Percentiles rank a stretch among this genome's conserved stretches.
These are phyloP conservation scores for Trichosporon coremiiforme DNA, from an alignment of 1,284 basidiomycete genomes.

Conservation along the genomic window DNA sequence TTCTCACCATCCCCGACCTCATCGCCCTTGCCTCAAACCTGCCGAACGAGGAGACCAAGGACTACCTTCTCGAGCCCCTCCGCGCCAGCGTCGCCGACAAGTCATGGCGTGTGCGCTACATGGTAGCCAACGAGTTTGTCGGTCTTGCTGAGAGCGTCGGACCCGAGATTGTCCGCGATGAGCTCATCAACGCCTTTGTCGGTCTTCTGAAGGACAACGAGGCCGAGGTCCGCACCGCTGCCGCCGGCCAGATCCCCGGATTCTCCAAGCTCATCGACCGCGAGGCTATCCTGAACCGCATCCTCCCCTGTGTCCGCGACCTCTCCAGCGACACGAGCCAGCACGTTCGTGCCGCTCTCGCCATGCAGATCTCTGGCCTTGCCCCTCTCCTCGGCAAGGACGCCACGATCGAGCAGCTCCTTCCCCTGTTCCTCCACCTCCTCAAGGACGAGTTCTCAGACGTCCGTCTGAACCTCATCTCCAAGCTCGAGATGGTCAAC, in stretches of 20 bases:
- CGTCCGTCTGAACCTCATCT: slow-evolving; percentile 96
- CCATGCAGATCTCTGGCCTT: slow-evolving; percentile 93
- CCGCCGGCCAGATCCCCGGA: slow-evolving; percentile 93
- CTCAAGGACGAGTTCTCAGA: slow-evolving; percentile 99
- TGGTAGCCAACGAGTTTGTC: slow-evolving; percentile 98
- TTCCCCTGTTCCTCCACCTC: slow-evolving; percentile 93
- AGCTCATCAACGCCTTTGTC: slow-evolving; percentile 90
- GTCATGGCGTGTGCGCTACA: slow-evolving; percentile 98
- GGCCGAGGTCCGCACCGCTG: slow-evolving; percentile 96
- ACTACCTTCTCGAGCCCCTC: slow-evolving; percentile 85
- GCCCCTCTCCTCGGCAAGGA: slow-evolving; percentile 93
- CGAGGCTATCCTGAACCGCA: slow-evolving; percentile 87
- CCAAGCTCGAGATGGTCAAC: slow-evolving; percentile 97
- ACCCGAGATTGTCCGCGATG: slow-evolving; percentile 86
- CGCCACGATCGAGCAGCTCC: slow-evolving; percentile 92
- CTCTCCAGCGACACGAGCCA: slow-evolving; percentile 92
- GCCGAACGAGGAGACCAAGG: slow-evolving; percentile 82
- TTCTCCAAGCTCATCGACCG: slow-evolving; percentile 93
- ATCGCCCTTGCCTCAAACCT: slow-evolving; percentile 89
- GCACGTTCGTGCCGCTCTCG: slow-evolving; percentile 95
- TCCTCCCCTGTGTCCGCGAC: slow-evolving; percentile 96
- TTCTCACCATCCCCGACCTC: slow-evolving; percentile 93
- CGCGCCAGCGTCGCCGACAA: slow-evolving; percentile 88
- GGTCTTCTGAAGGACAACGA: slow-evolving; percentile 97
- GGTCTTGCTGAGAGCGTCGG: slow-evolving; percentile 88